Evolutionary conservation across 345 rosid species (phyloP).

Genomic region (Gynandropsis gynandra): DNA sequence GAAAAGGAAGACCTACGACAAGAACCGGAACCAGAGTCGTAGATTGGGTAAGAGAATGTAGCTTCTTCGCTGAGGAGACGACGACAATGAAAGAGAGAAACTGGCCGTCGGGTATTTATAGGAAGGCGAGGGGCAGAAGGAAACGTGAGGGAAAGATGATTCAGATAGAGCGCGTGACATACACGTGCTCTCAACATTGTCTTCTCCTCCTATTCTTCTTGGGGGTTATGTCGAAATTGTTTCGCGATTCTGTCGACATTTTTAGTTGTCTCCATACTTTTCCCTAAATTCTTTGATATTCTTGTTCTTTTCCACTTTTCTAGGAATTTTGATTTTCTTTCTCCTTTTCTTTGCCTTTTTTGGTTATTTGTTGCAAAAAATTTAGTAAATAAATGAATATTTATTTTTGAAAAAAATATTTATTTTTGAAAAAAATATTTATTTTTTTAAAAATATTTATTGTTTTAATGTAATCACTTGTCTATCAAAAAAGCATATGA

Average conservation of each 20-base stretch:
- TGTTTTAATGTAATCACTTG: too few species aligned
- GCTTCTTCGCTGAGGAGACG: slow-evolving; percentile 3
- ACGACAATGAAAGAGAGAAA: not conserved
- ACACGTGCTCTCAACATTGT: slow-evolving; percentile 21
- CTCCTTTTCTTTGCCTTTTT: too few species aligned
- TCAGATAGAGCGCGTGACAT: slow-evolving; percentile 13
- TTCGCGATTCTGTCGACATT: slow-evolving; percentile 40
- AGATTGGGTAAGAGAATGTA: not conserved
- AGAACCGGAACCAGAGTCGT: not conserved
- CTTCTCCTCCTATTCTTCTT: not conserved
- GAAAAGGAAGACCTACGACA: not conserved
- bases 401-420: too few species aligned
- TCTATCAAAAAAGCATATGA: too few species aligned
- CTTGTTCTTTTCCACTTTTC: not conserved
- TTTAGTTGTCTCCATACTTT: slow-evolving; percentile 33
- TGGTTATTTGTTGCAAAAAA: too few species aligned
- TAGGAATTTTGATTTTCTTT: too few species aligned
- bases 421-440: too few species aligned
- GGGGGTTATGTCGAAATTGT: slow-evolving; percentile 4
- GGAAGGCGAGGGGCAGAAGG: slow-evolving; percentile 14
- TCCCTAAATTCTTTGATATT: not conserved
- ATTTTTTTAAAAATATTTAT: too few species aligned
- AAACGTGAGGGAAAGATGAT: slow-evolving; percentile 23
- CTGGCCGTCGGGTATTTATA: slow-evolving; percentile 9
- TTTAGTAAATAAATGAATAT: too few species aligned